Conservation (phyloP, 495 filamentous ascomycete genomes). For the Chaetomium tenue region DNA sequence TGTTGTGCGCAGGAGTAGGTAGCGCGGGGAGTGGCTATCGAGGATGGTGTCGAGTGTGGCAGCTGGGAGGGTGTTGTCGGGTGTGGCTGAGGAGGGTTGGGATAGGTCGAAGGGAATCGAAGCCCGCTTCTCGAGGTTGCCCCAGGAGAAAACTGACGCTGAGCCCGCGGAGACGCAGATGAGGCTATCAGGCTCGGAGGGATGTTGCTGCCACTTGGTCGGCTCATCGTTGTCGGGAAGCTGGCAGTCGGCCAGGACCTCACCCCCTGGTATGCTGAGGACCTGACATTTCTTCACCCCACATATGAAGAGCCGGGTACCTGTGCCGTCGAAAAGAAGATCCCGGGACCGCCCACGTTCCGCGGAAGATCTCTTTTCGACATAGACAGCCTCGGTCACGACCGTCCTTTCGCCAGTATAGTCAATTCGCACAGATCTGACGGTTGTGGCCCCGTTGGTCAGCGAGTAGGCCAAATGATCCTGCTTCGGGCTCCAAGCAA, state of each 20-base stretch:
- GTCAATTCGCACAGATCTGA: background rate
- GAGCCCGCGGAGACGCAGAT: too few relatives aligned
- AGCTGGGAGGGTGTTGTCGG: too few relatives aligned
- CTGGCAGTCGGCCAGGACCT: background rate
- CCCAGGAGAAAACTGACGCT: too few relatives aligned
- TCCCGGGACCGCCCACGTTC: background rate
- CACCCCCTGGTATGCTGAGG: slow-evolving; percentile 9
- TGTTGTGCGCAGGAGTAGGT: too few relatives aligned
- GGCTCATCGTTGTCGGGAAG: background rate
- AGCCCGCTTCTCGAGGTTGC: too few relatives aligned
- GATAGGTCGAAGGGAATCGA: too few relatives aligned
- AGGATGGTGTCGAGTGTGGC: too few relatives aligned
- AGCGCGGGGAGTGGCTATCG: too few relatives aligned
- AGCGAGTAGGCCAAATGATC: background rate
- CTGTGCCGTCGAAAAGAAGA: slow-evolving; percentile 9
- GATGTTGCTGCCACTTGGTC: too few relatives aligned
- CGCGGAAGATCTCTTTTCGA: background rate
- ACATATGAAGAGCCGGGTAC: background rate
- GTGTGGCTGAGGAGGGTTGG: too few relatives aligned
- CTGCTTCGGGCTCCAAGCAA: slow-evolving; percentile 9
- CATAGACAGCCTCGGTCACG: background rate
- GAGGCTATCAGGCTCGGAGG: too few relatives aligned
- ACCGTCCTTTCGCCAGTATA: background rate
- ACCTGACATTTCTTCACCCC: too few relatives aligned
- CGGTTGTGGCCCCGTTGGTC: background rate